A percentile compares a stretch with the other conserved stretches of the same genome.
These are phyloP conservation scores for Ophiostoma ulmi DNA, from an alignment of 2,329 filamentous ascomycete genomes.

Conservation along the genomic window DNA sequence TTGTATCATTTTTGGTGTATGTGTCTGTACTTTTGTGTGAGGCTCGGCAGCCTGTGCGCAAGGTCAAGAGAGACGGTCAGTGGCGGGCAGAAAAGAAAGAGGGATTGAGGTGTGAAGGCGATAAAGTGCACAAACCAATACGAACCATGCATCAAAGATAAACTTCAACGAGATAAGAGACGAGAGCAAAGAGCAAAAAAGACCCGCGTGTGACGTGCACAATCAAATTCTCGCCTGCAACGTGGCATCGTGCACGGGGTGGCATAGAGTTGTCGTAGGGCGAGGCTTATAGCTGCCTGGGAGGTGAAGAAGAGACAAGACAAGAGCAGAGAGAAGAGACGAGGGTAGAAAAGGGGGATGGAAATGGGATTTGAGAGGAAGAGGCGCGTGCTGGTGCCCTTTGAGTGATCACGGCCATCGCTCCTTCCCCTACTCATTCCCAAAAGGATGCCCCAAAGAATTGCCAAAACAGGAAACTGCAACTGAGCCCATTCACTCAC, in stretches of 20 bases:
- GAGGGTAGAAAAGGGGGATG: background rate
- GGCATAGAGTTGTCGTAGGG: background rate
- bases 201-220: slow-evolving; percentile 1
- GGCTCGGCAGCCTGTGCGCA: slow-evolving; percentile 5
- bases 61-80: background rate
- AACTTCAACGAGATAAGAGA: background rate
- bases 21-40: background rate
- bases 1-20: background rate
- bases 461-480: background rate
- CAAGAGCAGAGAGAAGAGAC: background rate
- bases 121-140: background rate
- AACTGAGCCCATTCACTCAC: background rate
- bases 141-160: no score
- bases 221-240: slow-evolving; percentile 1
- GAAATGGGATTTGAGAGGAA: no score
- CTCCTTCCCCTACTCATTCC: background rate
- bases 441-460: background rate
- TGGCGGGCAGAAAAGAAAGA: background rate
- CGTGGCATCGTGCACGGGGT: slow-evolving; percentile 8
- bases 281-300: background rate
- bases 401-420: background rate
- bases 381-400: no score
- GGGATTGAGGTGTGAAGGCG: background rate
- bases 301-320: background rate
- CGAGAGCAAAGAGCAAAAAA: background rate